phyloP scores from a whole-genome alignment of 106 monocot genomes.

The Allium cepa region DNA sequence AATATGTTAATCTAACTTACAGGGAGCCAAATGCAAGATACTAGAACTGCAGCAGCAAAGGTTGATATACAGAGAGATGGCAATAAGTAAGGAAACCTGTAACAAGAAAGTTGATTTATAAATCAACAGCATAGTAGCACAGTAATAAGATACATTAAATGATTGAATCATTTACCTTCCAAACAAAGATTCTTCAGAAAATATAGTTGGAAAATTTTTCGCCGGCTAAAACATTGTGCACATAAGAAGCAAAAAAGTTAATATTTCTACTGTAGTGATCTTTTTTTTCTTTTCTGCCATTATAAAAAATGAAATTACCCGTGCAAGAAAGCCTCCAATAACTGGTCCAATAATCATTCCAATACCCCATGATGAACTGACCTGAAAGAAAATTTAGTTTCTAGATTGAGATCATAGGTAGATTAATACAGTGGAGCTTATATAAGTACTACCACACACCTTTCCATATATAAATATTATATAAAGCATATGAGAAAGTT shows the following conservation, averaged over 20 bases:
- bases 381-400: conserved; percentile 11
- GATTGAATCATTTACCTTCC: conserved; percentile 32
- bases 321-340: conserved; percentile 64
- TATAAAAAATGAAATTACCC: conserved; percentile 15
- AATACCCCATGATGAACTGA: conserved; percentile 55
- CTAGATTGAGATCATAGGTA: too few species aligned
- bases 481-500: too few species aligned
- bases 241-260: not conserved
- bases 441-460: too few species aligned
- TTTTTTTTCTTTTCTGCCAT: too few species aligned
- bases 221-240: conserved; percentile 45
- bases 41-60: conserved; percentile 21
- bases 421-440: too few species aligned
- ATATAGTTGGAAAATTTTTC: conserved; percentile 60
- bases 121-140: not conserved
- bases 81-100: conserved; percentile 61
- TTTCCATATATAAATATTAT: too few species aligned
- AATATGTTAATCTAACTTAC: conserved; percentile 11
- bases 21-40: conserved; percentile 43
- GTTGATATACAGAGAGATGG: conserved; percentile 46
- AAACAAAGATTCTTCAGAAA: conserved; percentile 56
- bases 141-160: not conserved
- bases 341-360: conserved; percentile 67
- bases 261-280: not conserved
- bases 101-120: not conserved